Base-by-base conservation (phyloP, 169 alveolate species). In the Babesia divergens region DNA sequence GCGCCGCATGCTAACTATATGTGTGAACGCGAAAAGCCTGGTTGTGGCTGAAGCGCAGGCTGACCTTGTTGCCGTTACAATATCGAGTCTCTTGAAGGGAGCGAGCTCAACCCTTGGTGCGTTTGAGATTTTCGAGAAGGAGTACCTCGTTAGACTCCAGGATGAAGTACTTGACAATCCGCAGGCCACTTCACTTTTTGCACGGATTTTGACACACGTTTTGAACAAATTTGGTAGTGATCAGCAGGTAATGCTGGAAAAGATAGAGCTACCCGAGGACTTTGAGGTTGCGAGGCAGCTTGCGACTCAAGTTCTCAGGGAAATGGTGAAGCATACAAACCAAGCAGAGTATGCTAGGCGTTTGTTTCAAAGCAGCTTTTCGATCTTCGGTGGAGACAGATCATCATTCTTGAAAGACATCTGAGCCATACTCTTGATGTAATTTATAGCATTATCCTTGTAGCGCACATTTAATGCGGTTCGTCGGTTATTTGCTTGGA, bases 161-260 rank as follows among this genome's bases (percentile, higher is more conserved):
- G 84, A 74, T 29, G 84, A 74, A 58, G 49, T 62, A 8, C 56
- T 62, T 8, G 84, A 74, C 47, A 74, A 74, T 20, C 77, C 74
- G 20, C 34, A 20, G 22, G 84, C 75, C 6, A 46, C 64, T 8
- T 24, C 47, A 6, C 31, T 59, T 18, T 60, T 59, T 40, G 14
- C 79, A 31, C 60, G 70, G 20, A 65, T 59, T 18, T 26, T 74
- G 0, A n/a, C 29, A 22, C 50, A n/a, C 13, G 44, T 74, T 7
- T 43, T 74, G 9, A 31, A 52, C 42, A 14, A 28, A 14, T 62
- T 60, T 18, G 32, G 62, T 20, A 22, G 24, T 11, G 40, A 64
- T 29, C 54, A 65, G 24, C 49, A 68, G 3, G 35, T 54, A 16
- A 24, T 46, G 7, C 54, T 74, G 54, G 84, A 62, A 14, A 49